Conservation (phyloP, 2,329 filamentous ascomycete species). For the Helotiales sp. region DNA sequence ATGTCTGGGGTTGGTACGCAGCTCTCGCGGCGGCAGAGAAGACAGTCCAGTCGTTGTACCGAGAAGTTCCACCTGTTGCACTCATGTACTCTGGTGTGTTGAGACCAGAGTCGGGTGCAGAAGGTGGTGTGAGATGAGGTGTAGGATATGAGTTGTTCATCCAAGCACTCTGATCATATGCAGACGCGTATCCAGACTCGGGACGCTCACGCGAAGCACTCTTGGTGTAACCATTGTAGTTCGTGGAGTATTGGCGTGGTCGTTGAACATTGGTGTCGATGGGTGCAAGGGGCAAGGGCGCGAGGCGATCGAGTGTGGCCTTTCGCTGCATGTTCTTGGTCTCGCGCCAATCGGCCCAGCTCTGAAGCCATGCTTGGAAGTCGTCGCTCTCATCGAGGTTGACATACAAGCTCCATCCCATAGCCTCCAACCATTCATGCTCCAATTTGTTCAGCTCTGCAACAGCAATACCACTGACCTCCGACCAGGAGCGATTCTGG, state of each 20-base stretch:
- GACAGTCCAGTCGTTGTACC: constrained; percentile 52
- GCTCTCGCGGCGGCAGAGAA: constrained; percentile 35
- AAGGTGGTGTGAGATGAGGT: constrained; percentile 50
- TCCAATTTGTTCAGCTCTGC: constrained; percentile 67
- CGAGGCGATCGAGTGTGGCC: constrained; percentile 40
- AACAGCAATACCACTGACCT: constrained; percentile 72
- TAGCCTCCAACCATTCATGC: constrained; percentile 66
- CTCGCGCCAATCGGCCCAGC: constrained; percentile 64
- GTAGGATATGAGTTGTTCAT: constrained; percentile 34
- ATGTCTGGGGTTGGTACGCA: constrained; percentile 31
- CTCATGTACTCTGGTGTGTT: constrained; percentile 54
- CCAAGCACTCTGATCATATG: constrained; percentile 34
- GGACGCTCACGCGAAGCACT: constrained; percentile 35
- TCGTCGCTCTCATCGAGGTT: constrained; percentile 63
- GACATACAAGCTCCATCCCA: constrained; percentile 69
- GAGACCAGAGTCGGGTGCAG: constrained; percentile 52
- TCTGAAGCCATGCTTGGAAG: constrained; percentile 62
- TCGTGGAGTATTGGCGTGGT: constrained; percentile 32
- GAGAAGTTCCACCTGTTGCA: constrained; percentile 46
- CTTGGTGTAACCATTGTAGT: constrained; percentile 51
- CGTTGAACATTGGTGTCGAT: constrained; percentile 65
- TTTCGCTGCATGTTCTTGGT: constrained; percentile 41
- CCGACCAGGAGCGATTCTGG: constrained; percentile 76
- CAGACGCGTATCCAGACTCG: constrained; percentile 30
- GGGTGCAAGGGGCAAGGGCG: constrained; percentile 36